phyloP scores from a whole-genome alignment of 441 rosid genomes.

The Populus tomentosa region DNA sequence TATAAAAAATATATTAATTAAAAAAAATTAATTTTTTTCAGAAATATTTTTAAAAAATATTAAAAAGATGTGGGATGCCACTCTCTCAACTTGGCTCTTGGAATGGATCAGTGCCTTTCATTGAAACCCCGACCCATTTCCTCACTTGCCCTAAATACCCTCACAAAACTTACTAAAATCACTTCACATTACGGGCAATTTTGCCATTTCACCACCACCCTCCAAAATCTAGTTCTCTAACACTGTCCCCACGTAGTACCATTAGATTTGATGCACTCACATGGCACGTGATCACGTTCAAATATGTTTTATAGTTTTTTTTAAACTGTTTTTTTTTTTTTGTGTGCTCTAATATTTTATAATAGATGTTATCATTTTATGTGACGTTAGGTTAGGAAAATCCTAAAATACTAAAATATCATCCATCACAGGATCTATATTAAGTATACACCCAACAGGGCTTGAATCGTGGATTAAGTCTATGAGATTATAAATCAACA shows the following conservation, averaged over 20 bases:
- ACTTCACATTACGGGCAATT: background rate
- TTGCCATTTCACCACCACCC: background rate
- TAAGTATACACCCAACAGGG: too few species aligned
- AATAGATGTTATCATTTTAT: too few species aligned
- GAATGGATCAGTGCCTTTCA: background rate
- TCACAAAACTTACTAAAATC: background rate
- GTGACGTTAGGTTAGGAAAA: too few species aligned
- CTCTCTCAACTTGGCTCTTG: background rate
- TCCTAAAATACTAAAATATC: too few species aligned
- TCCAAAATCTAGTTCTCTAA: background rate
- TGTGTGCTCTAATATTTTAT: too few species aligned
- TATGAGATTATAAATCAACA: background rate
- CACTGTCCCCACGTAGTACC: slow-evolving; percentile 20
- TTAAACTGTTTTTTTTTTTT: background rate
- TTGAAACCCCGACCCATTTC: background rate
- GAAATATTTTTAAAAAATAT: too few species aligned
- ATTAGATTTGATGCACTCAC: slow-evolving; percentile 18
- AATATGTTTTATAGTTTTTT: background rate
- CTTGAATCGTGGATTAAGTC: background rate
- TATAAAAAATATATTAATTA: too few species aligned
- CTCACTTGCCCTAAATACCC: background rate
- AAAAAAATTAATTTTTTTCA: too few species aligned
- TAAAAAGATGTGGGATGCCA: slow-evolving; percentile 27
- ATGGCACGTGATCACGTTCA: slow-evolving; percentile 25
- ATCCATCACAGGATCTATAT: too few species aligned